Conservation (phyloP, 1,284 basidiomycete genomes). For the Ceratobasidium sp. region DNA sequence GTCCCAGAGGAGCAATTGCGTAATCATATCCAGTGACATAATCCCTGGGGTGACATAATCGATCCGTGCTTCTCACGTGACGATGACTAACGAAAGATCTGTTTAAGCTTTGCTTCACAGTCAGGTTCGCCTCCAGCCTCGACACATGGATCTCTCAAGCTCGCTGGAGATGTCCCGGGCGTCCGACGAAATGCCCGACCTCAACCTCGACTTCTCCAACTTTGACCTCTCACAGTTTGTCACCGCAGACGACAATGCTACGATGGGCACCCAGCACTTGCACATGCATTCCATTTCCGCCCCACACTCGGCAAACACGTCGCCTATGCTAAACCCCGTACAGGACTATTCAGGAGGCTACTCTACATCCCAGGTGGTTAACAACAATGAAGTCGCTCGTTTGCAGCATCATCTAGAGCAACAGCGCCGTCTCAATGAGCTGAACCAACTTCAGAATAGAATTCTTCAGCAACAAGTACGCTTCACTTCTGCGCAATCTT, state of each 20-base stretch:
- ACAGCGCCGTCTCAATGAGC: constrained; percentile 77
- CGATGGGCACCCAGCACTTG: constrained; percentile 7
- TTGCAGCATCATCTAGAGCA: constrained; percentile 51
- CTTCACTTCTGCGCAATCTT: constrained; percentile 28
- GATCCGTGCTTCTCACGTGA: constrained; percentile 21
- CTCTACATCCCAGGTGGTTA: constrained; percentile 15
- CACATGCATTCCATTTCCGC: constrained; percentile 20
- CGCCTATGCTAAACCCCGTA: constrained; percentile 38
- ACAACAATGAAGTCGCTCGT: constrained; percentile 28
- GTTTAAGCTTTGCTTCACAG: neutral
- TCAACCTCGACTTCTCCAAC: constrained; percentile 32
- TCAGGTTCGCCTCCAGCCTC: neutral
- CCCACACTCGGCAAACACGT: constrained; percentile 31
- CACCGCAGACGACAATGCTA: neutral
- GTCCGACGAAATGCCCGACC: constrained; percentile 27
- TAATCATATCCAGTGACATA: neutral
- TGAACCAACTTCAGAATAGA: constrained; percentile 81
- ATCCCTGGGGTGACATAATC: no score
- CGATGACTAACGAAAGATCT: neutral
- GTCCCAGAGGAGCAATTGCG: constrained; percentile 17
- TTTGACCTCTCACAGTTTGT: constrained; percentile 39
- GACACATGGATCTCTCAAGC: constrained; percentile 10
- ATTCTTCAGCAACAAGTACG: constrained; percentile 85
- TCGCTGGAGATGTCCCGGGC: constrained; percentile 13
- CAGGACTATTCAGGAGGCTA: constrained; percentile 5